Evolutionary conservation across 805 yeast species (phyloP), one percentile per base, ranked within the genome.

Genomic region (Pichia manshurica): DNA sequence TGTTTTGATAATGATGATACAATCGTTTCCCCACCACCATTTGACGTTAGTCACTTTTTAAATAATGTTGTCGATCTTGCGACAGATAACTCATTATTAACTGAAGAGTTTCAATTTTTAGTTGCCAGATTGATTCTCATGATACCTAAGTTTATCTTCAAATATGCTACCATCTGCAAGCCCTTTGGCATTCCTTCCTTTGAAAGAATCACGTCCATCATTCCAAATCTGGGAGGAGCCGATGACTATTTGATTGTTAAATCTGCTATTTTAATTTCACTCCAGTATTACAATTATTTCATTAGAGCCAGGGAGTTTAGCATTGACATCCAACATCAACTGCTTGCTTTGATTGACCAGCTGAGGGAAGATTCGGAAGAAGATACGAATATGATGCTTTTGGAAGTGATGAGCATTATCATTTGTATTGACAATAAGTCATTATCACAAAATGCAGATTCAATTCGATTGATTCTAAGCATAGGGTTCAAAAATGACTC

Each of bases 401-500:
- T 86, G 12, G 96, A 89, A 60, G 75, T 84, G 0, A 63, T 86
- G n/a, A 71, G 81, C 1, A 71, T 74, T 3, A 76, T 81, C 1
- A 74, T 85, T 35, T 70, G 72, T 42, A 70, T 83, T 8, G 70
- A 74, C 50, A 69, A 68, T 44, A 57, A 54, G 8, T 52, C 57
- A 2, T 48, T 65, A 33, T 65, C 71, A 3, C 54, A 59, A 6
- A 59, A 68, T 32, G 60, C 65, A 5, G 53, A 61, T 2, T 70
- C 75, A 7, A 68, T 86, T 5, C 73, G 73, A 33, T 61, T 88
- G 45, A 70, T 89, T 5, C 73, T 87, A 51, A 66, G 73, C 6
- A 73, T 87, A 15, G 82, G 91, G 0, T 77, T 79, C 45, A 81
- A 80, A 54, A 91, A 87, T 58, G 77, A 93, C 0, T 74, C 89